phyloP scores from a whole-genome alignment of 2,329 filamentous ascomycete species.

The Periglandula ipomoeae region DNA sequence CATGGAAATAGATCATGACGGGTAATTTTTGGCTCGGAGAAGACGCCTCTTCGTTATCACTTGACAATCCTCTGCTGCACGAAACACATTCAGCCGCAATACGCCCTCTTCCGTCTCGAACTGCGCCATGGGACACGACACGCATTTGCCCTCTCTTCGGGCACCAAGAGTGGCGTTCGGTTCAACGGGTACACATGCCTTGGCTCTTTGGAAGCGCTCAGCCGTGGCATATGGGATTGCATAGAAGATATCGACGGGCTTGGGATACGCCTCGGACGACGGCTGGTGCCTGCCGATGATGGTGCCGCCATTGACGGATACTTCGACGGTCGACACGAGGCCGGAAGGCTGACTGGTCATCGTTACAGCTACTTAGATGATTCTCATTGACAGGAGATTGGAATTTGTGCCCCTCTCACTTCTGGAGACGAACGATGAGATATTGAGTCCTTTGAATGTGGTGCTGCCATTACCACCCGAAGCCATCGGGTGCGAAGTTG shows the following conservation, averaged over 20 bases:
- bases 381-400: no score
- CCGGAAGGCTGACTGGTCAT: not conserved
- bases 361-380: no score
- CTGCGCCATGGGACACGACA: constrained; percentile 14
- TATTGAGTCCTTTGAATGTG: no score
- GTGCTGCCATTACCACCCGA: no score
- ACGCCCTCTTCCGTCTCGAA: constrained; percentile 39
- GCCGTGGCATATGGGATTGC: constrained; percentile 40
- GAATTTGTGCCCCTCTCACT: no score
- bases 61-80: no score
- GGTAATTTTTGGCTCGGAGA: constrained; percentile 20
- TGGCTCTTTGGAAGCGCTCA: no score
- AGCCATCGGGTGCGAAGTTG: no score
- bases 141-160: constrained; percentile 22
- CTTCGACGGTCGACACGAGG: constrained; percentile 7
- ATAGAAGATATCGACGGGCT: constrained; percentile 38
- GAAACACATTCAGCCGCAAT: constrained; percentile 42
- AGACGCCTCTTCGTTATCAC: not conserved
- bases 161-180: no score
- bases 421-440: no score
- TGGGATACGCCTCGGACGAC: constrained; percentile 22
- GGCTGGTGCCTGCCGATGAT: constrained; percentile 15
- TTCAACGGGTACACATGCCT: no score
- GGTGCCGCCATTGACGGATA: constrained; percentile 13
- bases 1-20: constrained; percentile 53